Percentiles rank a stretch among this genome's conserved stretches.
Evolutionary conservation across 2,329 filamentous ascomycete species (phyloP).

Genomic region (Domatiomyces globalis): DNA sequence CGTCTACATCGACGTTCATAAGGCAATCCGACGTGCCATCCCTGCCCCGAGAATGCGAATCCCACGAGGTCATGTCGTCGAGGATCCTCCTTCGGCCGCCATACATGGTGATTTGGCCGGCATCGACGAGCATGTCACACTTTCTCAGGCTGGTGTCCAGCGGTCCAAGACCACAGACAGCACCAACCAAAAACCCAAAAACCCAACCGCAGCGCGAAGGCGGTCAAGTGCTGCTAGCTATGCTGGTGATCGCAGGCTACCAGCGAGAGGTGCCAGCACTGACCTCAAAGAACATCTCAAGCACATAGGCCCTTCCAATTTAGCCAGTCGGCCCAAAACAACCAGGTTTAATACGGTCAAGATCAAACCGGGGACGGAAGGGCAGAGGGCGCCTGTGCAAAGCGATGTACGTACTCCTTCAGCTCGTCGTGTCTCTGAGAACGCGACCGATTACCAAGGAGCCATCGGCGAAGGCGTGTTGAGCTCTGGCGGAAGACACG

Average conservation of each 20-base stretch:
- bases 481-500: conserved; percentile 40
- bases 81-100: conserved; percentile 22
- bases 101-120: conserved; percentile 27
- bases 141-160: conserved; percentile 17
- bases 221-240: conserved; percentile 21
- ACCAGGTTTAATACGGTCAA: conserved; percentile 51
- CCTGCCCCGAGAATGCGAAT: conserved; percentile 67
- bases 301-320: conserved; percentile 50
- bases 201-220: conserved; percentile 15
- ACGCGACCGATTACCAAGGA: conserved; percentile 32
- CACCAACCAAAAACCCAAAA: conserved; percentile 22
- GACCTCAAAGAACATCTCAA: conserved; percentile 47
- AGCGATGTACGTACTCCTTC: conserved; percentile 25
- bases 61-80: conserved; percentile 41
- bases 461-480: conserved; percentile 42
- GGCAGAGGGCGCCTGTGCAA: conserved; percentile 28
- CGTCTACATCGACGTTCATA: conserved; percentile 96
- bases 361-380: conserved; percentile 43
- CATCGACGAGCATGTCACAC: conserved; percentile 32
- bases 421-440: conserved; percentile 17
- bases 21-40: conserved; percentile 78
- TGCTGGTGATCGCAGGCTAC: conserved; percentile 20
- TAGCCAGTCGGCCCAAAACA: conserved; percentile 44
- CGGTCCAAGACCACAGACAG: conserved; percentile 13
- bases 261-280: conserved; percentile 38